phyloP scores from a whole-genome alignment of 805 yeast species.

The Ogataea glucozyma region DNA sequence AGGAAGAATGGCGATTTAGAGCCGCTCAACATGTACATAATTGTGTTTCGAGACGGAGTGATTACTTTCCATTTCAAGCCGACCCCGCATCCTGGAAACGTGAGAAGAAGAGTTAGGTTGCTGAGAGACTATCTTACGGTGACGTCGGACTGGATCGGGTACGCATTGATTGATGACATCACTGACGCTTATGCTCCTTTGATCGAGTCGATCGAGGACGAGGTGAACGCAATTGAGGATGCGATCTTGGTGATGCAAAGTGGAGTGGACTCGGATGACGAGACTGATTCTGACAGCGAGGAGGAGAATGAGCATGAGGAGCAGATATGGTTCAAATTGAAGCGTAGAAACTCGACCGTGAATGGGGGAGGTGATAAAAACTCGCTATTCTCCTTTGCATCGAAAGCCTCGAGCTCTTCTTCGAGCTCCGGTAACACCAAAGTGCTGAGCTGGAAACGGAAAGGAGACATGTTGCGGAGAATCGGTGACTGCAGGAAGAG shows the following conservation, averaged over 20 bases:
- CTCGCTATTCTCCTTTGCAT: constrained; percentile 20
- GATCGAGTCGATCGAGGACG: constrained; percentile 91
- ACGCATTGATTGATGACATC: constrained; percentile 93
- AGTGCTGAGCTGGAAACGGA: constrained; percentile 76
- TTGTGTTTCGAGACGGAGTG: constrained; percentile 89
- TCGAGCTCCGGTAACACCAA: constrained; percentile 41
- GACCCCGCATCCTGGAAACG: constrained; percentile 95
- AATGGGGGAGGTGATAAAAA: constrained; percentile 28
- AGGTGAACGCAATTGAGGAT: constrained; percentile 93
- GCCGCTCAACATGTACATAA: constrained; percentile 89
- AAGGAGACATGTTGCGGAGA: constrained; percentile 92
- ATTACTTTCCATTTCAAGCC: constrained; percentile 92
- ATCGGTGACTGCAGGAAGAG: constrained; percentile 95
- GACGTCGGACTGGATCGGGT: constrained; percentile 95
- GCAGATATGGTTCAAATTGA: constrained; percentile 33
- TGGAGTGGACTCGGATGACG: constrained; percentile 48
- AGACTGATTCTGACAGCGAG: constrained; percentile 42
- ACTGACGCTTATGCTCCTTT: constrained; percentile 97
- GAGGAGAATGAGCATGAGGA: constrained; percentile 46
- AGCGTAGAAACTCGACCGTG: constrained; percentile 32
- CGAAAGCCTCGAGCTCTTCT: constrained; percentile 23
- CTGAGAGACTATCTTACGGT: constrained; percentile 86
- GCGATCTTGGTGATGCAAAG: constrained; percentile 86
- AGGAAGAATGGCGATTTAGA: constrained; percentile 59
- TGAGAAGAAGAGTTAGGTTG: constrained; percentile 87